These are phyloP conservation scores for Vanrija pseudolonga DNA, from an alignment of 1,284 basidiomycete species.

Conservation along the genomic window DNA sequence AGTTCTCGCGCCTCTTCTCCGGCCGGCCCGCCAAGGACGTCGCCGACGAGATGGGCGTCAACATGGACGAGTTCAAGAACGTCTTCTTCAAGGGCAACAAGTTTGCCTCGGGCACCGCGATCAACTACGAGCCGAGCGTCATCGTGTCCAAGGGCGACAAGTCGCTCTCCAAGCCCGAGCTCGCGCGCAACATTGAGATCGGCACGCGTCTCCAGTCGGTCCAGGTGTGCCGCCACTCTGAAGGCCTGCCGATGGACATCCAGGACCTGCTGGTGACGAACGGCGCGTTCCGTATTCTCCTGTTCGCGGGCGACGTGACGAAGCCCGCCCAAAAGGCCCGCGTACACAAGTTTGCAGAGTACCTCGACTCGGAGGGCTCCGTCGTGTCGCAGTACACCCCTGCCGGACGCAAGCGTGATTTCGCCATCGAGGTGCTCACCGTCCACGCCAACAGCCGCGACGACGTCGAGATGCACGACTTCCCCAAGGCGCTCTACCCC, in stretches of 20 bases:
- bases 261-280: slow-evolving; percentile 29
- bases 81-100: slow-evolving; percentile 15
- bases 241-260: slow-evolving; percentile 16
- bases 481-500: slow-evolving; percentile 2
- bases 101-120: slow-evolving; percentile 18
- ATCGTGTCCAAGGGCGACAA: slow-evolving; percentile 10
- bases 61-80: slow-evolving; percentile 21
- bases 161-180: slow-evolving; percentile 4
- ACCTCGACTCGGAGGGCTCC: slow-evolving; percentile 12
- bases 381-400: slow-evolving; percentile 14
- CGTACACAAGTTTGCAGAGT: slow-evolving; percentile 13
- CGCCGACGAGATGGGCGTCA: slow-evolving; percentile 17
- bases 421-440: slow-evolving; percentile 23
- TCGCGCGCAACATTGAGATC: slow-evolving; percentile 13
- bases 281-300: slow-evolving; percentile 28
- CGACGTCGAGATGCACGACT: slow-evolving; percentile 21
- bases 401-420: slow-evolving; percentile 7
- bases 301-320: slow-evolving; percentile 30
- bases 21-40: slow-evolving; percentile 19
- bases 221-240: slow-evolving; percentile 14
- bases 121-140: slow-evolving; percentile 12
- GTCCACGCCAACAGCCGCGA: slow-evolving; percentile 21
- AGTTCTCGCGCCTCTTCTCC: slow-evolving; percentile 35
- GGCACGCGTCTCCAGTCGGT: slow-evolving; percentile 17
- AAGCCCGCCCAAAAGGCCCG: slow-evolving; percentile 15